Conservation (phyloP, 2,329 filamentous ascomycete genomes). For the Apiospora marii region DNA sequence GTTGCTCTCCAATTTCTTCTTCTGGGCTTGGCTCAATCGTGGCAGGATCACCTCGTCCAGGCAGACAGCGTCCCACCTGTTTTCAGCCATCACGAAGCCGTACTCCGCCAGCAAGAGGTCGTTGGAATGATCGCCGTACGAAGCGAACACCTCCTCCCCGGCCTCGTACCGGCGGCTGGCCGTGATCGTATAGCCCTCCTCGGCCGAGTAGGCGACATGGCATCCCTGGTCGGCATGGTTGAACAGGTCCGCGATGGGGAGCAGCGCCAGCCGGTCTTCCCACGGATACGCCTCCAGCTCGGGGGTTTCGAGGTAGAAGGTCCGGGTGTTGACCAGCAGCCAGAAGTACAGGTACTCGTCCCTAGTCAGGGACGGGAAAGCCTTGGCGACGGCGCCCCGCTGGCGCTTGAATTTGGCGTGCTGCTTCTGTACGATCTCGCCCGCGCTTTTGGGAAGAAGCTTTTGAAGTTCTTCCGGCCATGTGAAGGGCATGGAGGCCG, state of each 20-base stretch:
- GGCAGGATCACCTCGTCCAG: conserved; percentile 32
- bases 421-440: conserved; percentile 9
- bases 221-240: conserved; percentile 27
- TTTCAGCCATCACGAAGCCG: conserved; percentile 33
- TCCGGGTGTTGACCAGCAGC: conserved; percentile 67
- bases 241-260: conserved; percentile 27
- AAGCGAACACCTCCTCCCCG: conserved; percentile 55
- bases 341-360: conserved; percentile 60
- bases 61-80: conserved; percentile 34
- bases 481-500: conserved; percentile 21
- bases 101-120: conserved; percentile 59
- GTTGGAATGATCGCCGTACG: conserved; percentile 60
- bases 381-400: conserved; percentile 14
- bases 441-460: conserved; percentile 16
- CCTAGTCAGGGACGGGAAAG: conserved; percentile 17
- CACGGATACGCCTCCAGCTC: conserved; percentile 41
- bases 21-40: background rate
- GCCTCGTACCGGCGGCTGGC: conserved; percentile 14
- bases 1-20: background rate
- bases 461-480: conserved; percentile 23
- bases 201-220: conserved; percentile 14
- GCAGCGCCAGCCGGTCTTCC: conserved; percentile 25
- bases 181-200: conserved; percentile 24
- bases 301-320: conserved; percentile 63
- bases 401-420: conserved; percentile 37